Base-by-base conservation (phyloP, 192 early-diverging fungal species). In the Backusella luteola region DNA sequence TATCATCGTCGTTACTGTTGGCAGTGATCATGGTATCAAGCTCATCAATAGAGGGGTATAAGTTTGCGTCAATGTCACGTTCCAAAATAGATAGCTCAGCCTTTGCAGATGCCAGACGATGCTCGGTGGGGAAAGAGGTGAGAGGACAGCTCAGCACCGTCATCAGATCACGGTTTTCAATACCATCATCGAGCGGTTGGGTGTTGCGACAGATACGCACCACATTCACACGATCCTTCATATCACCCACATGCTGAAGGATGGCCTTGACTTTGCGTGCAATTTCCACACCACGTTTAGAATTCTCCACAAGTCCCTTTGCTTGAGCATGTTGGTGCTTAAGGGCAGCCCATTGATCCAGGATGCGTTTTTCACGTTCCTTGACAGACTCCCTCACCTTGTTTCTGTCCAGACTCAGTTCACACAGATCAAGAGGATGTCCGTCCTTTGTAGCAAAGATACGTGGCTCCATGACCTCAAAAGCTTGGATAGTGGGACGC, bases 281-380 rank as follows among this genome's bases (percentile, higher is more conserved):
- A 69, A 81, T 75, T 8, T 77, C 76, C 5, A 74, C 73, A 4
- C 39, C 76, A 23, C 39, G 69, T 2, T 53, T 26, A 1, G 76
- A 73, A 1, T 49, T 36, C 29, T 79, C 79, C 11, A 83, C n/a
- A 32, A 77, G 35, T 5, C 39, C 71, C 29, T 59, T 72, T 38
- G 79, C 52, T n/a, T 66, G 21, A 12, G 21, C 39, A 4, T 79
- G 67, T 32, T 79, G 72, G 14, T 78, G 44, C 36, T 76, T 80
- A 1, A 85, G 68, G 2, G 53, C 68, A 59, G 78, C 32, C 84
- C 84, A 85, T 46, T 80, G 73, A 7, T 77, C 75, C 21, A 85
- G 39, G 14, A 85, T 73, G 15, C 42, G 26, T 9, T 73, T 71
- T 34, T 82, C 76, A 32, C 81, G 75, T 17, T 73, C 39, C 15